Evolutionary conservation across 495 filamentous ascomycete genomes (phyloP), one percentile per base, ranked within the genome.

Genomic region (Friedmanniomyces endolithicus): DNA sequence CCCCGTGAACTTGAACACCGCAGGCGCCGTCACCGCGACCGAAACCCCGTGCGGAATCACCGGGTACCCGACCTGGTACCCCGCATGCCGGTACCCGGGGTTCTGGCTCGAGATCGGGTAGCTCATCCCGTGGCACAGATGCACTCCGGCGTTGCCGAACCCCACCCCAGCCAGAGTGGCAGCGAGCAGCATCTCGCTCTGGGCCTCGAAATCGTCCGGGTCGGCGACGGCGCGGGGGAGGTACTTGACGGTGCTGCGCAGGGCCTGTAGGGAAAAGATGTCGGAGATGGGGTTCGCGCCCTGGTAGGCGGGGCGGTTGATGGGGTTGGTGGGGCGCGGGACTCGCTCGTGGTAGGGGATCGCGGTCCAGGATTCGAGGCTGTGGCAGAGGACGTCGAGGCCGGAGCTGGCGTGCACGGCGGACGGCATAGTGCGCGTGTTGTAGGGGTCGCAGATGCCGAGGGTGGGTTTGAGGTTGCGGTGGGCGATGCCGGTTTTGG

Each of bases 251-350:
- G 87, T 90, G 66, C 75, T 75, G 33, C 80, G 74, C 1, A 98
- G 78, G 1, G 90, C 87, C 52, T 83, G 81, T 14, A 97, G 75
- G 23, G 84, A 88, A 73, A 98, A 98, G 54, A 98, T 87, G 64
- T 98, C 92, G 20, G 85, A 90, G 47, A 98, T 97, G 2, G 92
- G 92, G 67, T 98, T 98, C 7, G 92, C 89, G 40, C 92, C 92
- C 64, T 98, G 92, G 64, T 98, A 98, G 1, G 92, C 88, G 0
- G 92, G 92, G 2, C 92, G 76, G 48, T 90, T 76, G 60, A 97
- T 86, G 0, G 92, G 92, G 66, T 98, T 97, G 12, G 80, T 70
- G 6, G 94, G 94, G 6, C 90, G 76, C 0, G 92, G 94, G 0
- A 73, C 78, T 50, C 92, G 81, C 69, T 90, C 80, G 63, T 85